Conservation (phyloP, 2,329 filamentous ascomycete genomes). For the Helicocarpus griseus region DNA sequence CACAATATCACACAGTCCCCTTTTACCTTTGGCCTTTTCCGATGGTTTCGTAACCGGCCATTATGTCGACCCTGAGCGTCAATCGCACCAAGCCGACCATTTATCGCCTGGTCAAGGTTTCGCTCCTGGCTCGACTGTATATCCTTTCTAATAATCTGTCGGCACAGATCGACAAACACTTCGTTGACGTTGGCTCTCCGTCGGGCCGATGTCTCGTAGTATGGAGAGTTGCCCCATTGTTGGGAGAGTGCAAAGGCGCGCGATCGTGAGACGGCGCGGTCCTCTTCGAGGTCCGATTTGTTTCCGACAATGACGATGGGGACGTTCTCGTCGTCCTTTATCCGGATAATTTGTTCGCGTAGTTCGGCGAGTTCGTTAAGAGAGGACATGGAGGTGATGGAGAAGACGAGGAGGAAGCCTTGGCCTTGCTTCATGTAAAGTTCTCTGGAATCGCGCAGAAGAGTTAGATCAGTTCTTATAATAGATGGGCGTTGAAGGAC, state of each 20-base stretch:
- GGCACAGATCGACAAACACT: conserved; percentile 74
- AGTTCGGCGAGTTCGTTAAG: conserved; percentile 70
- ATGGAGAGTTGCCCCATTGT: conserved; percentile 74
- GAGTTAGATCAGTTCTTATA: conserved; percentile 23
- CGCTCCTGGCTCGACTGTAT: conserved; percentile 26
- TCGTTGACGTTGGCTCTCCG: conserved; percentile 82
- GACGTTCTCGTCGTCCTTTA: conserved; percentile 77
- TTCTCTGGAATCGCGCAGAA: conserved; percentile 43
- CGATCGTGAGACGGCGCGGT: conserved; percentile 65
- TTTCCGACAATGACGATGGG: conserved; percentile 88
- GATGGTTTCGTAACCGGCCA: conserved; percentile 22
- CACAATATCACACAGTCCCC: conserved; percentile 22
- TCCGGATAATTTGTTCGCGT: conserved; percentile 80
- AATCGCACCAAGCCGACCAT: conserved; percentile 21
- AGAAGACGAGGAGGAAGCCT: conserved; percentile 85
- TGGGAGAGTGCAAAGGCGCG: conserved; percentile 79
- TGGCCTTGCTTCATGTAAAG: conserved; percentile 91
- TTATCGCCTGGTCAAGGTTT: conserved; percentile 17
- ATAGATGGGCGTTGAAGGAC: not conserved
- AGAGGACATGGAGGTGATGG: conserved; percentile 78
- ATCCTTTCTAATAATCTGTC: conserved; percentile 71
- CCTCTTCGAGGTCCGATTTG: conserved; percentile 82
- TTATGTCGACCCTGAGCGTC: conserved; percentile 26
- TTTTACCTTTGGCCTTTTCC: conserved; percentile 20
- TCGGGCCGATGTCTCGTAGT: conserved; percentile 81